A percentile compares a stretch with the other conserved stretches of the same genome.
Evolutionary conservation across 2,329 filamentous ascomycete species (phyloP).

Genomic region (Exophiala sideris): DNA sequence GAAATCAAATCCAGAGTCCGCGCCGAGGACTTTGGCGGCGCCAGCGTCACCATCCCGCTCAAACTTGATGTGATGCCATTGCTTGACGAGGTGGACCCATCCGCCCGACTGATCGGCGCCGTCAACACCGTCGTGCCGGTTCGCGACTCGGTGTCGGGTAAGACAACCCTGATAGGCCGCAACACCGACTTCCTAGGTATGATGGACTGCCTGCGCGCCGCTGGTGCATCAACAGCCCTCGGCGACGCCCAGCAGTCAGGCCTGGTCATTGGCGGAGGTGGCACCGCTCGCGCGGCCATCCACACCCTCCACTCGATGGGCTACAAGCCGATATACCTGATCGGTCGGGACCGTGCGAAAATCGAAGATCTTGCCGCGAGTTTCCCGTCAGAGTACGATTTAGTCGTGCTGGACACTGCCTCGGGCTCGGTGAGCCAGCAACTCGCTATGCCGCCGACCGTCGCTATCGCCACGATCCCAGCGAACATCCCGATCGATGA

Average conservation of each 20-base stretch:
- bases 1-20: slow-evolving; percentile 65
- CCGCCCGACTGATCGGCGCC: slow-evolving; percentile 80
- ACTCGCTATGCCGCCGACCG: slow-evolving; percentile 50
- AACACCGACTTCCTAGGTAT: slow-evolving; percentile 98
- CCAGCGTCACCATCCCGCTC: slow-evolving; percentile 91
- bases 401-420: slow-evolving; percentile 61
- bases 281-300: slow-evolving; percentile 86
- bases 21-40: slow-evolving; percentile 76
- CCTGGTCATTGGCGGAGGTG: slow-evolving; percentile 85
- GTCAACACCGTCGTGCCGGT: slow-evolving; percentile 93
- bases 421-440: background rate
- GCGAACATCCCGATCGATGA: slow-evolving; percentile 79
- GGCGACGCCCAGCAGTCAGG: slow-evolving; percentile 51
- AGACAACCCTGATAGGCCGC: slow-evolving; percentile 66
- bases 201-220: slow-evolving; percentile 69
- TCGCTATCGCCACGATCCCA: slow-evolving; percentile 87
- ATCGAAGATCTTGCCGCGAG: slow-evolving; percentile 64
- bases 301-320: slow-evolving; percentile 81
- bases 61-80: slow-evolving; percentile 83
- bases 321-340: slow-evolving; percentile 80
- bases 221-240: slow-evolving; percentile 54
- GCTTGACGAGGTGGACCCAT: slow-evolving; percentile 74
- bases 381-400: slow-evolving; percentile 71
- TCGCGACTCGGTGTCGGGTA: no score
- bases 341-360: slow-evolving; percentile 71